Conservation (phyloP, 495 filamentous ascomycete genomes). For the Aspergillus saccharolyticus region DNA sequence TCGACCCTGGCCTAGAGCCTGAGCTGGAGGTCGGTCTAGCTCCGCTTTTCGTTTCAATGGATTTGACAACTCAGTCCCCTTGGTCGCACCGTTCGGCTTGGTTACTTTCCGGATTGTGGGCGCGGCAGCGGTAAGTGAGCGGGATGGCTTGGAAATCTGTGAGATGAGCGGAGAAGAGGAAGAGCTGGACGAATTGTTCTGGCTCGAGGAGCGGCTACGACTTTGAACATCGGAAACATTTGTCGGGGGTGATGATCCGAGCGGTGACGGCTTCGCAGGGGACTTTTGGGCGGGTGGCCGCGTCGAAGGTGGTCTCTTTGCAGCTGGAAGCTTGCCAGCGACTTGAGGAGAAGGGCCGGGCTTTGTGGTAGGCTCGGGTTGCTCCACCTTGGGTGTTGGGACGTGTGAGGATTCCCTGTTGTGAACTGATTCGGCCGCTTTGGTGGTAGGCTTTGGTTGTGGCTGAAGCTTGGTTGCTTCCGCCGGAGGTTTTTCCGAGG, state of each 20-base stretch:
- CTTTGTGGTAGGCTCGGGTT: constrained; percentile 10
- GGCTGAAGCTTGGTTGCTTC: constrained; percentile 20
- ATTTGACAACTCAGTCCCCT: constrained; percentile 24
- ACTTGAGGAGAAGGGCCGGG: constrained; percentile 15
- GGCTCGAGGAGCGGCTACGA: constrained; percentile 38
- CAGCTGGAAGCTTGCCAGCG: constrained; percentile 24
- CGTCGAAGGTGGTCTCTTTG: constrained; percentile 36
- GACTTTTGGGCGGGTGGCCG: constrained; percentile 43
- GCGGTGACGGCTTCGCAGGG: constrained; percentile 67
- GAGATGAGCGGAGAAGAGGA: constrained; percentile 44
- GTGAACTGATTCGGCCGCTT: constrained; percentile 16
- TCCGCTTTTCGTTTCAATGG: constrained; percentile 48
- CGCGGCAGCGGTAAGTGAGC: constrained; percentile 12
- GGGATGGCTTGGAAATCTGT: constrained; percentile 30
- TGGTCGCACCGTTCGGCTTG: constrained; percentile 27
- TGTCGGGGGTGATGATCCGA: constrained; percentile 69
- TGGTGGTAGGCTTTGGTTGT: constrained; percentile 16
- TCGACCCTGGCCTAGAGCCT: constrained; percentile 19
- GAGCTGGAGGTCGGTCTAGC: constrained; percentile 26
- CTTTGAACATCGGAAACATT: constrained; percentile 63
- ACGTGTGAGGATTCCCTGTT: constrained; percentile 13
- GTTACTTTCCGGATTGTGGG: constrained; percentile 16
- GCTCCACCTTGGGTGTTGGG: constrained; percentile 17
- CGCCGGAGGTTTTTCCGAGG: constrained; percentile 30
- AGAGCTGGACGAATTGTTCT: constrained; percentile 41